Base-by-base conservation (phyloP, 2,329 filamentous ascomycete species). In the Aspergillus sp. region DNA sequence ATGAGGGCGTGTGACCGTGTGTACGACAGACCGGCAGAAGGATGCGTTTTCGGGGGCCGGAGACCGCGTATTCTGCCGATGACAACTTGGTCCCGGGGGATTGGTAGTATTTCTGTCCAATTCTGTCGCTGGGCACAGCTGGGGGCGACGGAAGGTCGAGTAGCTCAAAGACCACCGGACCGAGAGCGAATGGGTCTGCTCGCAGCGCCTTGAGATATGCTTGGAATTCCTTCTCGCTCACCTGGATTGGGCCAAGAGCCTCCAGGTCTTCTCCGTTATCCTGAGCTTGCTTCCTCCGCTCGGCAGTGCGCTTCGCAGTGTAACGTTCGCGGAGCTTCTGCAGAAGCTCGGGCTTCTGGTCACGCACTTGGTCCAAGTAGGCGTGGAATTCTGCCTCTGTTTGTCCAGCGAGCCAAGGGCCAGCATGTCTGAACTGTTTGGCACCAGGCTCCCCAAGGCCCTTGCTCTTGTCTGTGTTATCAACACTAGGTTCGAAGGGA, bases 21-120 rank as follows among this genome's bases (percentile, higher is more conserved):
- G 58, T 86, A 85, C 10, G 77, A 76, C 5, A 86, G 68, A 49
- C 82, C 82, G 5, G 78, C 82, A 4, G 78, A 82, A 3, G 82
- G 82, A 61, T 86, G 82, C 6, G 82, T 85, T 45, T 74, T 75
- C 1, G 79, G 78, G 78, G 78, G 3, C 75, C 76, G 27, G 60
- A 60, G 29, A 61, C 55, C 30, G 66, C 66, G 53, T 76, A 77
- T 44, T 69, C 67, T 7, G 65, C 46, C 6, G 72, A 63, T 27
- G 59, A 61, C 37, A 66, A 48, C 37, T 62, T 65, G 37, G 56
- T 64, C 33, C 53, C 60, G 10, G 48, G 69, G 48, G 50, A 62
- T 49, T 53, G 58, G 60, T 57, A 74, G 51, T 64, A 61, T 33
- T 57, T 58, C 26, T 47, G 42, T 33, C 58, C 58, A 27, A 67